Evolutionary conservation across 1,284 basidiomycete genomes (phyloP), one percentile per base, ranked within the genome.

Genomic region (Ustilago trichophora): DNA sequence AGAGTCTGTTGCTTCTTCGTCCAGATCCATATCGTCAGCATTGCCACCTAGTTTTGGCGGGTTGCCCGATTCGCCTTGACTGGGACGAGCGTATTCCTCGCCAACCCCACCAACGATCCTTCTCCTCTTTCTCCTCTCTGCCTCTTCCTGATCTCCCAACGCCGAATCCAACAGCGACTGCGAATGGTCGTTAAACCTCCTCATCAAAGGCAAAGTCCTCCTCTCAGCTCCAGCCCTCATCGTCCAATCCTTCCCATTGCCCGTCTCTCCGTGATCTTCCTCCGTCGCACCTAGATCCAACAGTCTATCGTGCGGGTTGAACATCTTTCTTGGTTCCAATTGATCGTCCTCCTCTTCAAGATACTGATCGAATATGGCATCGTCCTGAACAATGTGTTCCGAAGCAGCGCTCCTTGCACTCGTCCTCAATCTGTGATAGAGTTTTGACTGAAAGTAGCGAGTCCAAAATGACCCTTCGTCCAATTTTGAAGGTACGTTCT

Each of bases 121-220:
- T 16, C 76, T 67, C 10, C 50, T 51, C 21, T 71, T 75, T 10
- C 54, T 16, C 10, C 58, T 24, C 22, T 55, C 59, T 24, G 32
- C 48, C 26, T 72, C 68, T 24, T 58, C 58, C 41, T 73, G 50
- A 21, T 69, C 78, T 6, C 77, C 82, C 66, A 84, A 52, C 0
- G 82, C 77, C 31, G 80, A 75, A 71, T 90, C 90, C 24, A 98
- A 84, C 13, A 98, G 83, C 66, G 92, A 85, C 73, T 94, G 91
- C 0, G 92, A 95, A 82, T 98, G 96, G 77, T 97, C 92, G 78
- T 98, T 98, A 84, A 98, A 98, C 74, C 95, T 90, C 35, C 96
- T 87, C 74, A 99, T 97, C 27, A 98, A 86, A 0, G 96, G 96
- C 32, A 99, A 82, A 16, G 91, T 90, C 19, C 89, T 89, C 43